Base-by-base conservation (phyloP, 768 basidiomycete genomes). In the Termitomyces sp. region DNA sequence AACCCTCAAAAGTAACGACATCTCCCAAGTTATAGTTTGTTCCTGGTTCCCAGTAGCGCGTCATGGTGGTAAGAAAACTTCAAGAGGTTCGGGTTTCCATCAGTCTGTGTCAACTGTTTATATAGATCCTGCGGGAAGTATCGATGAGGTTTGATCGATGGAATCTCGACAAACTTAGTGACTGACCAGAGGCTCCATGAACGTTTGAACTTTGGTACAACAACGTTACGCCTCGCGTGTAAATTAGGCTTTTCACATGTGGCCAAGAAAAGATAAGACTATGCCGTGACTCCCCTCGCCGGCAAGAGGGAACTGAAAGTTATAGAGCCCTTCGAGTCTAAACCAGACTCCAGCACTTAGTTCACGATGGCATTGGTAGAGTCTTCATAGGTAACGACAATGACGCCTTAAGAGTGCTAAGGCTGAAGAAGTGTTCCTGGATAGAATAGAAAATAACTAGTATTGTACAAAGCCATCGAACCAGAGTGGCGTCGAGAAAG, bases 1-100 rank as follows among this genome's bases (percentile, higher is more conserved):
- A 59, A 81, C 87, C 81, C 63, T 86, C 61, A 64, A 73, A 89
- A 45, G 69, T 68, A 58, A 89, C 87, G 31, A 82, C 71, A 52
- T 79, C 75, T 46, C 59, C 59, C 15, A 7, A 12, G 17, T 1
- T 23, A 21, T 60, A 60, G 23, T 35, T 5, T 17, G 50, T 57
- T 17, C 59, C 59, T 28, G 59, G 55, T 42, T 60, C 55, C 59
- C 59, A 60, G 46, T 5, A 23, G 42, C 35, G 47, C 35, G 59
- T 50, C 59, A 60, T 60, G 23, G 8, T 54, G 11, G 30, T 26
- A 31, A 3, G 53, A 37, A 54, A 8, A 38, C 19, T 41, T 40
- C 42, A 52, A 33, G 35, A 40, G 50, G 17, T n/a, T 15, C 17
- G 11, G 35, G 3, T 37, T 35, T 42, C 49, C 28, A 31, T 21